Conservation (phyloP, 2,329 filamentous ascomycete genomes). For the Talaromyces amestolkiae region DNA sequence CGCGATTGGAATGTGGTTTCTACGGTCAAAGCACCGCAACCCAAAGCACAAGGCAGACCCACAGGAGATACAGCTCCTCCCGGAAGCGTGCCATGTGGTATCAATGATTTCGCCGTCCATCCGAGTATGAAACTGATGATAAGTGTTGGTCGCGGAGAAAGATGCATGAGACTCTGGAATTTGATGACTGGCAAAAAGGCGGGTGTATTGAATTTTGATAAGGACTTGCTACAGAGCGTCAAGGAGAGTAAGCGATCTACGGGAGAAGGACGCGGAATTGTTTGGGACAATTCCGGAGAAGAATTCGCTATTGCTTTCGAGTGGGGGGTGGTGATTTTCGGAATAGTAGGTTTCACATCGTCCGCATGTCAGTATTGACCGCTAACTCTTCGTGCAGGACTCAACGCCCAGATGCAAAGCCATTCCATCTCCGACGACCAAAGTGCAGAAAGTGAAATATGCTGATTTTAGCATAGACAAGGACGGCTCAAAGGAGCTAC, state of each 20-base stretch:
- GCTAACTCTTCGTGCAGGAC: constrained; percentile 49
- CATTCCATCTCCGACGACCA: constrained; percentile 65
- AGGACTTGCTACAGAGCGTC: constrained; percentile 67
- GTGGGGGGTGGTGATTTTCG: constrained; percentile 77
- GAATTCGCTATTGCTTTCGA: constrained; percentile 91
- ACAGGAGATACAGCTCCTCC: constrained; percentile 85
- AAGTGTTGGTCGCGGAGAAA: constrained; percentile 83
- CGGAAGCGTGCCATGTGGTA: constrained; percentile 77
- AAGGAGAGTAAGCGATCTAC: constrained; percentile 74
- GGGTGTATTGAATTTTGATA: constrained; percentile 81
- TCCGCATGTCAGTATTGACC: constrained; percentile 5
- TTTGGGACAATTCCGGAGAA: constrained; percentile 73
- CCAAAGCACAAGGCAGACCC: constrained; percentile 74
- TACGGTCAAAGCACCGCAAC: constrained; percentile 82
- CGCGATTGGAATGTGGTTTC: constrained; percentile 87
- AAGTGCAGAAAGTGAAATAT: constrained; percentile 80
- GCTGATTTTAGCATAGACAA: constrained; percentile 48
- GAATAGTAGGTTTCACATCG: constrained; percentile 55
- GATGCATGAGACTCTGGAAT: constrained; percentile 93
- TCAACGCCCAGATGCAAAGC: constrained; percentile 75
- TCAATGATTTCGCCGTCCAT: constrained; percentile 94
- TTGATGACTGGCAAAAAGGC: constrained; percentile 94
- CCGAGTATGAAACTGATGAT: constrained; percentile 97
- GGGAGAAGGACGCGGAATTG: constrained; percentile 78
- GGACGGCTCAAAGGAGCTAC: constrained; percentile 53